These are phyloP conservation scores for Aspergillus flavus DNA, from an alignment of 2,329 filamentous ascomycete species.

Conservation along the genomic window DNA sequence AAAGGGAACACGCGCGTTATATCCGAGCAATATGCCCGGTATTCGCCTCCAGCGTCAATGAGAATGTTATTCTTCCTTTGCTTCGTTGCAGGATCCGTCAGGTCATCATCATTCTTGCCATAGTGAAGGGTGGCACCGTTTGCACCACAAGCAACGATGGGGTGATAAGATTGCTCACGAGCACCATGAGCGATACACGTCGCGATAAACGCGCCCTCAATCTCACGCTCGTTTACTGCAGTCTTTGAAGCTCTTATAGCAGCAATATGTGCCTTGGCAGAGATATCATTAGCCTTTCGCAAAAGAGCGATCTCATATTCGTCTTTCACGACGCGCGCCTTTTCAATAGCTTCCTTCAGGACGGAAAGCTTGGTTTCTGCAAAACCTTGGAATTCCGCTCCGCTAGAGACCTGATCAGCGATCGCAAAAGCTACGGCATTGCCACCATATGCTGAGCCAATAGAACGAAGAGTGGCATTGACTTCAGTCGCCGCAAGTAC, in stretches of 20 bases:
- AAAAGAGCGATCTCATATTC: conserved; percentile 84
- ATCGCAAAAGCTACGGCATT: conserved; percentile 72
- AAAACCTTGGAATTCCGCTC: conserved; percentile 72
- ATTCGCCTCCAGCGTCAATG: conserved; percentile 87
- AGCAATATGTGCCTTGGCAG: conserved; percentile 72
- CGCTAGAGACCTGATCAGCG: conserved; percentile 71
- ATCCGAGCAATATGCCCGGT: conserved; percentile 81
- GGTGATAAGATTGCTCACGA: conserved; percentile 78
- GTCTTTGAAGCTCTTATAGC: conserved; percentile 66
- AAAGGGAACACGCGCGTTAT: conserved; percentile 87
- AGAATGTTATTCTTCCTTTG: conserved; percentile 69
- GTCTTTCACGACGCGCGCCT: conserved; percentile 79
- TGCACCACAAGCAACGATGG: conserved; percentile 83
- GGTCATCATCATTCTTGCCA: conserved; percentile 71
- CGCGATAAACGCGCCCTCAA: conserved; percentile 76
- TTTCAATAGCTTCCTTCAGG: conserved; percentile 74
- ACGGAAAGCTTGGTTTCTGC: conserved; percentile 61
- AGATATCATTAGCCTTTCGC: conserved; percentile 77
- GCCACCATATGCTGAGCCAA: conserved; percentile 37
- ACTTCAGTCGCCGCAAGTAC: conserved; percentile 74
- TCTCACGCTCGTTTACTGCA: conserved; percentile 76
- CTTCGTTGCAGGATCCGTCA: conserved; percentile 54
- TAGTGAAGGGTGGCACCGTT: conserved; percentile 90
- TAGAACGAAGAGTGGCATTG: conserved; percentile 68
- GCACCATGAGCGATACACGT: conserved; percentile 73